Conservation (phyloP, 1,139 yeast genomes). For the Meyerozyma elateridarum region DNA sequence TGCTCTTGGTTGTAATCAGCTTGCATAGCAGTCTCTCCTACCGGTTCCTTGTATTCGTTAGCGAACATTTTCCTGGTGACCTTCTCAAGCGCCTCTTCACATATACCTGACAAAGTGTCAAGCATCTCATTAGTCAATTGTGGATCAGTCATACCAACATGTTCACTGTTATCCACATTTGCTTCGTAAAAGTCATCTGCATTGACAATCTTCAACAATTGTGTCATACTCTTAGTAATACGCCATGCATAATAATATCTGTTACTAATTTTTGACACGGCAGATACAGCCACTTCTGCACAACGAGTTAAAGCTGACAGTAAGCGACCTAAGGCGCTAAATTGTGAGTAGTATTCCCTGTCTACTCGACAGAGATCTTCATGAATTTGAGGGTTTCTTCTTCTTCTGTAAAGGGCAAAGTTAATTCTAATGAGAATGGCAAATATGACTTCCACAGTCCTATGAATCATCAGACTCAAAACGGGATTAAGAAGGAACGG, state of each 20-base stretch:
- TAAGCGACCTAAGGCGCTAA: slow-evolving; percentile 22
- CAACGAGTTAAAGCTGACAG: slow-evolving; percentile 31
- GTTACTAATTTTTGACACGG: slow-evolving; percentile 20
- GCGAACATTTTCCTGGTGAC: background rate
- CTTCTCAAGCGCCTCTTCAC: background rate
- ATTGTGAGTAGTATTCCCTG: slow-evolving; percentile 16
- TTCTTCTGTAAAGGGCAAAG: slow-evolving; percentile 16
- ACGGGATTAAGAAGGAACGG: slow-evolving; percentile 42
- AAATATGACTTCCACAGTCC: slow-evolving; percentile 30
- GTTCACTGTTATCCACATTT: background rate
- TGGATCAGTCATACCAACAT: background rate
- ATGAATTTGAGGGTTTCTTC: slow-evolving; percentile 16
- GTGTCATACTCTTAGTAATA: slow-evolving; percentile 40
- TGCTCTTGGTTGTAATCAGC: too few relatives aligned
- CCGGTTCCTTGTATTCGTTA: too few relatives aligned
- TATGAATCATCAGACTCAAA: slow-evolving; percentile 35
- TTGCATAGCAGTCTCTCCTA: too few relatives aligned
- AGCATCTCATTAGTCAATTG: background rate
- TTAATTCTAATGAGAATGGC: slow-evolving; percentile 29
- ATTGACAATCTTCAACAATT: slow-evolving; percentile 24
- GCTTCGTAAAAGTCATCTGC: background rate
- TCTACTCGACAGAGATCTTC: slow-evolving; percentile 15
- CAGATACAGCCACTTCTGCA: slow-evolving; percentile 32
- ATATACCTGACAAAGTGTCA: background rate
- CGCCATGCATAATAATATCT: slow-evolving; percentile 51